Percentiles rank a stretch among this genome's conserved stretches.
These are phyloP conservation scores for Aspergillus candidus DNA, from an alignment of 2,329 filamentous ascomycete genomes.

Conservation along the genomic window DNA sequence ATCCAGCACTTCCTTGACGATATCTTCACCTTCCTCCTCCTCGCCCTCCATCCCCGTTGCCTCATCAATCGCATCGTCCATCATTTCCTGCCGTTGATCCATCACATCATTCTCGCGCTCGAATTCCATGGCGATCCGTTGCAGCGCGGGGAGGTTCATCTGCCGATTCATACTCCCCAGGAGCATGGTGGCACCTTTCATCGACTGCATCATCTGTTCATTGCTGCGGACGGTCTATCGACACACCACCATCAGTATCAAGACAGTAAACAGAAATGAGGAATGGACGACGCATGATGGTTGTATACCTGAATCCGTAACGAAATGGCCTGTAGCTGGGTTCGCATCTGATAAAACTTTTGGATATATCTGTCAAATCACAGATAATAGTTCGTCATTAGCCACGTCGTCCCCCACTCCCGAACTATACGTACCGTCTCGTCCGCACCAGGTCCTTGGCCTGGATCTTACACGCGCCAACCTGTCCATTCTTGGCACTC, in stretches of 20 bases:
- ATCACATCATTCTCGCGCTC: constrained; percentile 98
- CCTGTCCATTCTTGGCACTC: constrained; percentile 94
- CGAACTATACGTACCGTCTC: constrained; percentile 52
- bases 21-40: constrained; percentile 93
- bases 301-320: constrained; percentile 74
- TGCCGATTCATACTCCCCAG: constrained; percentile 95
- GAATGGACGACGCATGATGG: background rate
- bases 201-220: constrained; percentile 99
- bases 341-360: constrained; percentile 98
- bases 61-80: constrained; percentile 98
- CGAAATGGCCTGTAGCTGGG: constrained; percentile 92
- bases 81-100: constrained; percentile 98
- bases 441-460: constrained; percentile 95
- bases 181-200: constrained; percentile 94
- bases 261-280: background rate
- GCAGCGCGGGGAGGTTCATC: constrained; percentile 93
- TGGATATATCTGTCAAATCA: constrained; percentile 67
- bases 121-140: constrained; percentile 98
- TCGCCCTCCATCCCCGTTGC: constrained; percentile 76
- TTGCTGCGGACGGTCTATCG: constrained; percentile 87
- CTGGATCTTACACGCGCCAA: constrained; percentile 97
- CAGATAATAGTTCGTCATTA: background rate
- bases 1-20: constrained; percentile 92
- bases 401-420: too few species aligned
- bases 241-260: background rate